Conservation (phyloP, 257 asterid genomes). For the Ajuga chamaepitys region DNA sequence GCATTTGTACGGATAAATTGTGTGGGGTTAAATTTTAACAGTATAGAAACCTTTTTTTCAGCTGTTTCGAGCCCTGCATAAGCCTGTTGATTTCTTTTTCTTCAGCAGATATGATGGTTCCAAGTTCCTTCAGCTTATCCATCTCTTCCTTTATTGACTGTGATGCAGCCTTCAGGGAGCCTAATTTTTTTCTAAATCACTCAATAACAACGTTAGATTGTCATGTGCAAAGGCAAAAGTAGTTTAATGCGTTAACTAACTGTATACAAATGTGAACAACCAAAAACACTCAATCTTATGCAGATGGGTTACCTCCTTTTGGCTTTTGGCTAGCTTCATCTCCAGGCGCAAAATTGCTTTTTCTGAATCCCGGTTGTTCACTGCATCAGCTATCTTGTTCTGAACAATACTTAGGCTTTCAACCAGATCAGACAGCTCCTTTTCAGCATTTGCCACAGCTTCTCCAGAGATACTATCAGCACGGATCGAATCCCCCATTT, state of each 20-base stretch:
- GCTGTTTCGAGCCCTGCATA: conserved; percentile 59
- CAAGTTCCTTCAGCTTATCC: conserved; percentile 58
- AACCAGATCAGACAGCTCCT: conserved; percentile 57
- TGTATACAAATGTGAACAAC: background rate
- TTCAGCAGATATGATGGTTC: conserved; percentile 49
- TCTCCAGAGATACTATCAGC: conserved; percentile 81
- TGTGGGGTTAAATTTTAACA: background rate
- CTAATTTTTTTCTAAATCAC: conserved; percentile 64
- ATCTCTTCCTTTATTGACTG: conserved; percentile 63
- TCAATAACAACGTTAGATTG: conserved; percentile 53
- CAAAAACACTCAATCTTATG: background rate
- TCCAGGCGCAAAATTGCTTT: conserved; percentile 57
- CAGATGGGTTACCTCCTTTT: conserved; percentile 56
- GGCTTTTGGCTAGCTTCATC: conserved; percentile 79
- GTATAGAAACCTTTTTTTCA: conserved; percentile 68
- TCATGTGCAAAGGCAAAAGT: conserved; percentile 44
- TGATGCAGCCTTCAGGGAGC: conserved; percentile 60
- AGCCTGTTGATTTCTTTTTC: conserved; percentile 76
- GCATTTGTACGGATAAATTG: too few species aligned
- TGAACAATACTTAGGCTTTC: conserved; percentile 42
- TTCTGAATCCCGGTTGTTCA: conserved; percentile 49
- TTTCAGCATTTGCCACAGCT: conserved; percentile 68
- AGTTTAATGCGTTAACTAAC: background rate
- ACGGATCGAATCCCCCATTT: conserved; percentile 85
- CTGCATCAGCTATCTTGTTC: conserved; percentile 51